Conservation (phyloP, 805 yeast species). For the Zygosaccharomyces lentus region DNA sequence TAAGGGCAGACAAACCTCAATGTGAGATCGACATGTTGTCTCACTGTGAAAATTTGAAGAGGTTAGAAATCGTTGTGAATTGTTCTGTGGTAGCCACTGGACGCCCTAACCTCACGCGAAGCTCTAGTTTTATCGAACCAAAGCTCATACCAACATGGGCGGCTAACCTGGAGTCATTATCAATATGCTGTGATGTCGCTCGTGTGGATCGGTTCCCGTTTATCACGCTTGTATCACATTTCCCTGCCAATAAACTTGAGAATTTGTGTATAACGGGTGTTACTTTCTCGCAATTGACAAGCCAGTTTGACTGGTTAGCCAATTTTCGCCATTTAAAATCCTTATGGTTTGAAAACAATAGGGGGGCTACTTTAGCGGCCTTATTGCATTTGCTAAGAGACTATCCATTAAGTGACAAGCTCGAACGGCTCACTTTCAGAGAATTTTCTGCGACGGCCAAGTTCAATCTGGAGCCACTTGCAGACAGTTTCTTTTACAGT, state of each 20-base stretch:
- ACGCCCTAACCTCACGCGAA: constrained; percentile 4
- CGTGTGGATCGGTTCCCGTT: constrained; percentile 21
- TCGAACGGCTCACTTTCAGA: constrained; percentile 29
- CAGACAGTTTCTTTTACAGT: constrained; percentile 13
- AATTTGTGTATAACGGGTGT: constrained; percentile 24
- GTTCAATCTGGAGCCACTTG: constrained; percentile 14
- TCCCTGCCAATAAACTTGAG: constrained; percentile 10
- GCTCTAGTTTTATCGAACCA: constrained; percentile 5
- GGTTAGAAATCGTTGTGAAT: constrained; percentile 22
- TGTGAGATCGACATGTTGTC: constrained; percentile 18
- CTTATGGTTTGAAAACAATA: constrained; percentile 32
- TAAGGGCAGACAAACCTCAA: constrained; percentile 22
- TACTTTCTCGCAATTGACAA: constrained; percentile 9
- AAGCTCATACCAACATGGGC: constrained; percentile 14
- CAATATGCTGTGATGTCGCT: constrained; percentile 22
- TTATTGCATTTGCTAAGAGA: constrained; percentile 19
- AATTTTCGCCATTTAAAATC: constrained; percentile 21
- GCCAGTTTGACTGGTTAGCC: constrained; percentile 24
- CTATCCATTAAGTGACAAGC: constrained; percentile 14
- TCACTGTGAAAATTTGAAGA: constrained; percentile 17
- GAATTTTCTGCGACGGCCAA: constrained; percentile 18
- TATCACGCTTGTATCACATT: constrained; percentile 10
- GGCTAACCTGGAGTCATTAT: constrained; percentile 19
- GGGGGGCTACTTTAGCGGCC: constrained; percentile 16
- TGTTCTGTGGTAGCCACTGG: constrained; percentile 17